These are phyloP conservation scores for Arabis alpina DNA, from an alignment of 345 rosid species.

Conservation along the genomic window DNA sequence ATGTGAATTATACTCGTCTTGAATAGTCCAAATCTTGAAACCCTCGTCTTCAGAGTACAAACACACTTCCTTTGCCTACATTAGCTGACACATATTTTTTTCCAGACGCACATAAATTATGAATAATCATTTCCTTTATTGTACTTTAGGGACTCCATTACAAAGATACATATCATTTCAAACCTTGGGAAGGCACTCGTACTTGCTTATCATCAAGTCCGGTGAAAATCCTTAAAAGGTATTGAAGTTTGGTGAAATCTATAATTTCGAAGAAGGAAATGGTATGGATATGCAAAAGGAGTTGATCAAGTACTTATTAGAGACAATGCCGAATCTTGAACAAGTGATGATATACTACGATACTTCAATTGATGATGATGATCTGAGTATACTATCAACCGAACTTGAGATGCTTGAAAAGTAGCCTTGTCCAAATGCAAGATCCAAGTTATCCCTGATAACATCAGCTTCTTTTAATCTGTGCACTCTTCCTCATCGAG, in stretches of 20 bases:
- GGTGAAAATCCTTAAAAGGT: constrained; percentile 30
- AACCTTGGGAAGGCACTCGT: not conserved
- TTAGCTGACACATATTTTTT: not conserved
- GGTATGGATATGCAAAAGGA: constrained; percentile 10
- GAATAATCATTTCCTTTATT: not conserved
- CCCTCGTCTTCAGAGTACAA: not conserved
- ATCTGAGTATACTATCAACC: constrained; percentile 1
- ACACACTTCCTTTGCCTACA: no score
- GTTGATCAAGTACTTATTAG: constrained; percentile 10
- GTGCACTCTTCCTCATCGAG: no score
- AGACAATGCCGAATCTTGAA: no score
- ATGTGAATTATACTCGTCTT: not conserved
- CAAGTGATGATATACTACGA: constrained; percentile 23
- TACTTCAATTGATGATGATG: constrained; percentile 13
- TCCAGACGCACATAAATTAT: not conserved
- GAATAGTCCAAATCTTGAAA: constrained; percentile 9
- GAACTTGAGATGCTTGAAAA: constrained; percentile 1
- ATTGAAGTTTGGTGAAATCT: constrained; percentile 28
- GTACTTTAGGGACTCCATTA: constrained; percentile 3
- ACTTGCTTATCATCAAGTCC: constrained; percentile 16
- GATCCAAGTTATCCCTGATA: constrained; percentile 28
- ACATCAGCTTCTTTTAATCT: not conserved
- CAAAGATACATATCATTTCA: not conserved
- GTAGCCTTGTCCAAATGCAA: constrained; percentile 32
- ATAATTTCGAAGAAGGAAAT: not conserved